phyloP scores from a whole-genome alignment of 1,139 yeast genomes.

The Blastobotrys capitulatus region DNA sequence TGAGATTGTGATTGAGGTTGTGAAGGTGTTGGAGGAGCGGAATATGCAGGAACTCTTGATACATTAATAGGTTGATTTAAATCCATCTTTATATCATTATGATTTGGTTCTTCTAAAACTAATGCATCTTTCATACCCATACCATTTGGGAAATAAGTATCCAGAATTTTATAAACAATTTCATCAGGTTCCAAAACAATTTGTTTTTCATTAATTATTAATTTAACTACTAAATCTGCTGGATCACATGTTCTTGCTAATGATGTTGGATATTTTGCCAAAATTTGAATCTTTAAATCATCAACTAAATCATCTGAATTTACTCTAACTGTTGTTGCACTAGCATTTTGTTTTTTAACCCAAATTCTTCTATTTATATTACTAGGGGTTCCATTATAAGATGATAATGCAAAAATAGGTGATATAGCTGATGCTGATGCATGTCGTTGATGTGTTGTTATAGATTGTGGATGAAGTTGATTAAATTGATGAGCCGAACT shows the following conservation, averaged over 20 bases:
- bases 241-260: constrained; percentile 61
- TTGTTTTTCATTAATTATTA: constrained; percentile 8
- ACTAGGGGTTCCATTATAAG: background rate
- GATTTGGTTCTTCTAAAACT: constrained; percentile 23
- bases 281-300: constrained; percentile 59
- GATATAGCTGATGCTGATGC: constrained; percentile 9
- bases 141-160: constrained; percentile 58
- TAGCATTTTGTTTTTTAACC: constrained; percentile 51
- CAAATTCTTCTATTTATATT: constrained; percentile 45
- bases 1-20: no score
- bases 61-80: no score
- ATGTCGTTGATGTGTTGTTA: constrained; percentile 7
- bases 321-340: constrained; percentile 63
- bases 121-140: constrained; percentile 68
- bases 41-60: no score
- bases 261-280: constrained; percentile 63
- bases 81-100: no score
- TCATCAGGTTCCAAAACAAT: constrained; percentile 47
- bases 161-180: constrained; percentile 53
- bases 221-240: constrained; percentile 46
- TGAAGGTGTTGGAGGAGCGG: no score
- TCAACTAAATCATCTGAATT: constrained; percentile 56
- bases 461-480: background rate
- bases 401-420: background rate
- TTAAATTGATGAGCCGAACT: background rate